Evolutionary conservation across 2,329 filamentous ascomycete genomes (phyloP).

Genomic region (Pestalotiopsis sp.): DNA sequence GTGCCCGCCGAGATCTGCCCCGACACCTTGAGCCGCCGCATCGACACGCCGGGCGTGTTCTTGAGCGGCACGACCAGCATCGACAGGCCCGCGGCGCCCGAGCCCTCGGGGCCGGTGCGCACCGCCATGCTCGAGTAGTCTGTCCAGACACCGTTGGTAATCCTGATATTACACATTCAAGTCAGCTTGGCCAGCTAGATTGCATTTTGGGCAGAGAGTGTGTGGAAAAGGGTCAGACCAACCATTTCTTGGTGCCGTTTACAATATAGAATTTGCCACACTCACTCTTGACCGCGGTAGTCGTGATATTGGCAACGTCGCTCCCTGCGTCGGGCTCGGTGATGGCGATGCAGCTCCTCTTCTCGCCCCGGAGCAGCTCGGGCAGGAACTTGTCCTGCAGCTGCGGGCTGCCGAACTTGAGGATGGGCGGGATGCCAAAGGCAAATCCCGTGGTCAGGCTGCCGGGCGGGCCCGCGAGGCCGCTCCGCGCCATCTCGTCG

Average conservation of each 20-base stretch:
- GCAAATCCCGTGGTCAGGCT: constrained; percentile 73
- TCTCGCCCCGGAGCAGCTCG: constrained; percentile 67
- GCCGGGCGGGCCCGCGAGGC: constrained; percentile 64
- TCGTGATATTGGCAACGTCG: constrained; percentile 74
- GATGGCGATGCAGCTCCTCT: constrained; percentile 75
- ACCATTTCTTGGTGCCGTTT: constrained; percentile 80
- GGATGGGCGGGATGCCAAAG: constrained; percentile 71
- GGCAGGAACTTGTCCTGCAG: constrained; percentile 70
- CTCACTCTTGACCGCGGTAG: constrained; percentile 62
- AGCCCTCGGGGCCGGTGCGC: constrained; percentile 63
- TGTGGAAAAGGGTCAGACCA: background rate
- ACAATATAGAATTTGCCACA: constrained; percentile 72
- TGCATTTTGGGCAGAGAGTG: too few relatives aligned
- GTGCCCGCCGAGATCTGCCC: constrained; percentile 70
- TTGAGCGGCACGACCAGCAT: constrained; percentile 74
- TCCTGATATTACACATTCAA: constrained; percentile 62
- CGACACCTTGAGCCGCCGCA: constrained; percentile 68
- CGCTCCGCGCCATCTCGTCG: constrained; percentile 71
- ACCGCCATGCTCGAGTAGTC: constrained; percentile 74
- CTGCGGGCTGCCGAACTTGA: constrained; percentile 66
- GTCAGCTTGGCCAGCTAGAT: background rate
- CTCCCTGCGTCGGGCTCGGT: constrained; percentile 76
- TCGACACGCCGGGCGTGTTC: constrained; percentile 65
- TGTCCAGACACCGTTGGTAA: constrained; percentile 73
- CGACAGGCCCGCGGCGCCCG: constrained; percentile 64